Percentiles rank a stretch among this genome's conserved stretches.
Evolutionary conservation across 768 basidiomycete genomes (phyloP).

Genomic region (Candolleomyces aberdarensis): DNA sequence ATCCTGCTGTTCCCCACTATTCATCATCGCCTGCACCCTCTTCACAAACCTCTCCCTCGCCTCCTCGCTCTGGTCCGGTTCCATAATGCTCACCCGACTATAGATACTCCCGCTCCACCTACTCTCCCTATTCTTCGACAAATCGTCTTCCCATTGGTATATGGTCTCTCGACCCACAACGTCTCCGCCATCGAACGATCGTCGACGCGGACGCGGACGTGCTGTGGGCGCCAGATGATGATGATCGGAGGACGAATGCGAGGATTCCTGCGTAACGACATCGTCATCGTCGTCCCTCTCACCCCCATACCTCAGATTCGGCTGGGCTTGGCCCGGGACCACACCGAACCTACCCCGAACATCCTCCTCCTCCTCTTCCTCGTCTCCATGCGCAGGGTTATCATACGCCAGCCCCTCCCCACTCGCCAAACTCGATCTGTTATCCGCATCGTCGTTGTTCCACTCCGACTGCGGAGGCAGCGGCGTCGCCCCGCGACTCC

Average conservation of each 20-base stretch:
- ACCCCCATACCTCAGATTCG: no score
- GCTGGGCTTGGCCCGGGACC: no score
- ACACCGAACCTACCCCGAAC: not conserved
- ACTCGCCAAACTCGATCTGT: not conserved
- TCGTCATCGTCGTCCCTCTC: not conserved
- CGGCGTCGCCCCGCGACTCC: no score
- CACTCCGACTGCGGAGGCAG: no score
- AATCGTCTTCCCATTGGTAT: conserved; percentile 3
- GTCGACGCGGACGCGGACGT: no score
- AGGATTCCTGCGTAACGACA: not conserved
- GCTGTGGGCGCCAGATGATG: no score
- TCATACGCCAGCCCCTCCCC: not conserved
- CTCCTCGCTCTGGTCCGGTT: conserved; percentile 48
- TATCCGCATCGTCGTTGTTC: not conserved
- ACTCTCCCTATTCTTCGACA: conserved; percentile 15
- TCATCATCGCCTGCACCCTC: conserved; percentile 53
- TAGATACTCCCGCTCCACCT: conserved; percentile 48
- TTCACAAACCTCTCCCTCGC: conserved; percentile 47
- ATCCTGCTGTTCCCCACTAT: conserved; percentile 27
- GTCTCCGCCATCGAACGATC: conserved; percentile 1
- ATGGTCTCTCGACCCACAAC: not conserved
- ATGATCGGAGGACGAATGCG: no score
- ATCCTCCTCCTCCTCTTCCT: not conserved
- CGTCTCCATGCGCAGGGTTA: not conserved
- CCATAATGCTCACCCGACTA: conserved; percentile 51